Base-by-base conservation (phyloP, 352 stramenopile genomes). In the Hyaloperonospora brassicae region DNA sequence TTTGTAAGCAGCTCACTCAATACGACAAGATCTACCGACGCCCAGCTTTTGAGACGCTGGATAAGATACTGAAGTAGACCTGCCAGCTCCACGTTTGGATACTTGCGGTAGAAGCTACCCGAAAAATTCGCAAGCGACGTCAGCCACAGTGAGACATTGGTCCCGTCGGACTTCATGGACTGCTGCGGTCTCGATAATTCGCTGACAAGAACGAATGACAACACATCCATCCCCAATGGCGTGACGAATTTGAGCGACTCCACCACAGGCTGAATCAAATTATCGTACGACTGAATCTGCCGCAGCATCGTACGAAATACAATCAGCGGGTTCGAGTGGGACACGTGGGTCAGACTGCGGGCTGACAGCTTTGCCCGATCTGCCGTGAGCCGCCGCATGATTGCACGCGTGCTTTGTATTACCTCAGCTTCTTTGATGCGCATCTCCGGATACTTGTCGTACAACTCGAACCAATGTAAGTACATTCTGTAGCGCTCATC, bases 251-350 rank as follows among this genome's bases (percentile, higher is more conserved):
- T 92, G 63, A 98, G 92, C n/a, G 84, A 88, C 56, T 98, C 93
- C 6, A 98, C 91, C 52, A 98, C 95, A 12, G 96, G 90, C 57
- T 96, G 76, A 49, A 98, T 97, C 54, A 98, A 69, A 62, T 98
- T 98, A 54, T 98, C 94, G 60, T 98, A 98, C 65, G 90, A 97
- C 66, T 98, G 92, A 66, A 98, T 97, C 66, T 98, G 91, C 44
- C 81, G 83, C 24, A 98, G 66, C 75, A 98, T 97, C 12, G 89
- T 96, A 21, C 80, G 85, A 57, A 97, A 98, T 12, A 97, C 89
- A 11, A 97, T 85, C 22, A 98, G 65, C 17, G 94, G 94, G 68
- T 97, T 97, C 31, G 81, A 92, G 55, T 98, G 90, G 5, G 89
- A 88, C 22, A 93, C 81, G 51, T 97, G 94, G 6, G 84, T 92